A percentile compares a stretch with the other conserved stretches of the same genome.
Conservation (phyloP, 768 basidiomycete genomes). For the Leccinum subtestaceum region DNA sequence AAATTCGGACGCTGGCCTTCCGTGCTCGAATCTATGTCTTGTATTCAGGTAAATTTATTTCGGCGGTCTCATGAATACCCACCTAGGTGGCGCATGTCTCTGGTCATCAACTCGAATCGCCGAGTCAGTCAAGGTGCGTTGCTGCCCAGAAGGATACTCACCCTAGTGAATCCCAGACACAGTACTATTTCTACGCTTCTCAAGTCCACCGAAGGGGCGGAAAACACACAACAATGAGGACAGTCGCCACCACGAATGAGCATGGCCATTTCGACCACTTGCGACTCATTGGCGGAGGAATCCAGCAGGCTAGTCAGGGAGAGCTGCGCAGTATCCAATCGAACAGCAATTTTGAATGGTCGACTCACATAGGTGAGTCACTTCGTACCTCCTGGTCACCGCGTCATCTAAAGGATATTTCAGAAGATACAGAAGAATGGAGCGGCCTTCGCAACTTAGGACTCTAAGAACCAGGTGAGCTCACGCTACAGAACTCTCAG, state of each 20-base stretch:
- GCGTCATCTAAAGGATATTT: no score
- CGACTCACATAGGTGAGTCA: neutral
- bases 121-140: neutral
- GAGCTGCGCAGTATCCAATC: neutral
- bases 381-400: no score
- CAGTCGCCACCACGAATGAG: neutral
- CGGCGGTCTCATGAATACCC: neutral
- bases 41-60: neutral
- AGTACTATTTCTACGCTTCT: neutral
- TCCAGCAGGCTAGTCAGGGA: neutral
- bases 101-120: neutral
- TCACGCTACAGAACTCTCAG: neutral
- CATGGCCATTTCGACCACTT: neutral
- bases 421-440: no score
- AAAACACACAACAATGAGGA: neutral
- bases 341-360: neutral
- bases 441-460: neutral
- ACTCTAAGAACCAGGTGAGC: neutral
- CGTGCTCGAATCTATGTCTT: neutral
- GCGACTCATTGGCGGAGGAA: neutral
- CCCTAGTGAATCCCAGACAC: neutral
- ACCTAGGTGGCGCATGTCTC: neutral
- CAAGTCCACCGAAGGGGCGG: neutral
- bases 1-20: neutral
- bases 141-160: neutral